These are phyloP conservation scores for Emergomyces orientalis DNA, from an alignment of 2,329 filamentous ascomycete species.

Conservation along the genomic window DNA sequence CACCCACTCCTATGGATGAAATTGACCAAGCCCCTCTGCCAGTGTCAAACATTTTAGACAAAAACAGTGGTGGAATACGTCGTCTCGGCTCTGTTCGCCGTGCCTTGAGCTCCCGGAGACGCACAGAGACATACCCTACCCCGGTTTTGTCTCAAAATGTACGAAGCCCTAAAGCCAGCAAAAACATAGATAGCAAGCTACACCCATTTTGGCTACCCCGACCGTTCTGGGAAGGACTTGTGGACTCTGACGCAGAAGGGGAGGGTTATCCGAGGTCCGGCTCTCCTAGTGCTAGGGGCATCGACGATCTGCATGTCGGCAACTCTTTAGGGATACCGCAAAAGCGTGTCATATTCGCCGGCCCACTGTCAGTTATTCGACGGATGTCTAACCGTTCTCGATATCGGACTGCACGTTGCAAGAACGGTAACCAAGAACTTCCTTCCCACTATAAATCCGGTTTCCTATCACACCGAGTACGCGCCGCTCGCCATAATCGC, in stretches of 20 bases:
- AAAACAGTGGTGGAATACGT: constrained; percentile 19
- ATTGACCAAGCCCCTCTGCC: constrained; percentile 32
- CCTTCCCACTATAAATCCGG: constrained; percentile 16
- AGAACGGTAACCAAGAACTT: constrained; percentile 14
- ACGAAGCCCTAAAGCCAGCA: constrained; percentile 35
- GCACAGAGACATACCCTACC: constrained; percentile 25
- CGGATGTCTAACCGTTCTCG: constrained; percentile 25
- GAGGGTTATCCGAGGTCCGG: constrained; percentile 20
- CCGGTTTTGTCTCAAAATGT: constrained; percentile 26
- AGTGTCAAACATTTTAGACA: constrained; percentile 16
- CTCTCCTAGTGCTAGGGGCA: constrained; percentile 22
- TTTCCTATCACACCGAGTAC: background rate
- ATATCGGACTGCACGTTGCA: constrained; percentile 18
- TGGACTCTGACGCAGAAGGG: constrained; percentile 34
- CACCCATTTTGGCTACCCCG: constrained; percentile 56
- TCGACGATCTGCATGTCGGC: constrained; percentile 41
- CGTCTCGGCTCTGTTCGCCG: constrained; percentile 33
- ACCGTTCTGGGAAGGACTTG: constrained; percentile 53
- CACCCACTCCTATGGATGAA: constrained; percentile 43
- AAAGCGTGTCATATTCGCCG: constrained; percentile 37
- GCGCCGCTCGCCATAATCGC: constrained; percentile 13
- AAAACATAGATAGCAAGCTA: constrained; percentile 41
- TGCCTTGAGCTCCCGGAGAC: constrained; percentile 28
- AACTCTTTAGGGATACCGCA: constrained; percentile 50
- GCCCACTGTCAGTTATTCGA: constrained; percentile 28